These are phyloP conservation scores for Baeospora myosura DNA, from an alignment of 1,284 basidiomycete species.

Conservation along the genomic window DNA sequence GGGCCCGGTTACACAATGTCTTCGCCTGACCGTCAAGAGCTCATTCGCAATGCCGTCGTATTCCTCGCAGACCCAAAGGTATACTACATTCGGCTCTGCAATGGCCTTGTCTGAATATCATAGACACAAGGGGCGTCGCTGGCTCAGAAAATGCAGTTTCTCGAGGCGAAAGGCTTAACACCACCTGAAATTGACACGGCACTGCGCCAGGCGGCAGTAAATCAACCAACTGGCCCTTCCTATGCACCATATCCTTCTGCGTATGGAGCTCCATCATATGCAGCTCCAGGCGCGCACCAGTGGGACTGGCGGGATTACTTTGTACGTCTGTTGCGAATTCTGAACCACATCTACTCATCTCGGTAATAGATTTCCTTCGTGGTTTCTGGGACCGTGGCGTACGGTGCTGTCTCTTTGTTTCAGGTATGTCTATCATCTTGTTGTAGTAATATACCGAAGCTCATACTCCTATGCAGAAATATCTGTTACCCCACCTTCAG, in stretches of 20 bases:
- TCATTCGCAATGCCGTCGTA: slow-evolving; percentile 72
- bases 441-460: not conserved
- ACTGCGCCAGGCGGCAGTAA: slow-evolving; percentile 51
- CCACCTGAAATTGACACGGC: slow-evolving; percentile 84
- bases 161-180: slow-evolving; percentile 89
- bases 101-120: slow-evolving; percentile 7
- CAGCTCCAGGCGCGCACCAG: no score
- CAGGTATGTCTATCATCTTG: slow-evolving; percentile 45
- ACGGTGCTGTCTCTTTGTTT: slow-evolving; percentile 81
- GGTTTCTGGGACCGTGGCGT: slow-evolving; percentile 84
- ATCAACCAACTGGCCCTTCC: slow-evolving; percentile 19
- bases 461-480: slow-evolving; percentile 57
- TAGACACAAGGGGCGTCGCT: slow-evolving; percentile 73
- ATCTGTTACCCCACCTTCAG: slow-evolving; percentile 84
- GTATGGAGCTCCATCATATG: slow-evolving; percentile 27
- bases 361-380: slow-evolving; percentile 83
- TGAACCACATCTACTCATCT: not conserved
- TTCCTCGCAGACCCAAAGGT: slow-evolving; percentile 78
- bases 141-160: slow-evolving; percentile 84
- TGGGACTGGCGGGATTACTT: slow-evolving; percentile 96
- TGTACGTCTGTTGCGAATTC: slow-evolving; percentile 40
- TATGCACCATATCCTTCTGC: slow-evolving; percentile 27
- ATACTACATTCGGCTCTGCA: slow-evolving; percentile 11
- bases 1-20: slow-evolving; percentile 1
- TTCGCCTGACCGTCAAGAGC: slow-evolving; percentile 53